Conservation (phyloP, 805 yeast species). For the Millerago galiae region DNA sequence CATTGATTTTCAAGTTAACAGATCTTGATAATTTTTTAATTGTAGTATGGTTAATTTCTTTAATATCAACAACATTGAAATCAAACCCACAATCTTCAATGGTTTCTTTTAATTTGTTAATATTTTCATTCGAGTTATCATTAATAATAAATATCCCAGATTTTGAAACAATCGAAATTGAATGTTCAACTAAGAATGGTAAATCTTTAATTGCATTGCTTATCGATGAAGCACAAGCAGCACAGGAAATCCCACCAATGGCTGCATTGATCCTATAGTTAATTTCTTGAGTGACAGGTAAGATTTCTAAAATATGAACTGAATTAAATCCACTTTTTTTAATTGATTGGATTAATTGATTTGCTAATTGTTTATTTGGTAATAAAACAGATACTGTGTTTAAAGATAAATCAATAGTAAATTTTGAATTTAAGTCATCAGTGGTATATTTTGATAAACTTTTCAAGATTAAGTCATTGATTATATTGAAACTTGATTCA, state of each 20-base stretch:
- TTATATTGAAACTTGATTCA: neutral
- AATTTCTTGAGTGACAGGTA: constrained; percentile 47
- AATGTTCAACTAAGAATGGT: constrained; percentile 46
- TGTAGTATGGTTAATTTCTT: constrained; percentile 41
- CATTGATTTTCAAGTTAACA: constrained; percentile 48
- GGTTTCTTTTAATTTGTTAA: constrained; percentile 39
- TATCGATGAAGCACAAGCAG: constrained; percentile 60
- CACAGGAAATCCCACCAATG: constrained; percentile 72
- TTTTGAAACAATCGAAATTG: constrained; percentile 53
- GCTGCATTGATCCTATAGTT: constrained; percentile 50
- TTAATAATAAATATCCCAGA: constrained; percentile 57
- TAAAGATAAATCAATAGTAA: constrained; percentile 45
- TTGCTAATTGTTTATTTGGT: constrained; percentile 44
- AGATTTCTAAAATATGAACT: constrained; percentile 48
- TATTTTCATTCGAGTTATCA: constrained; percentile 28
- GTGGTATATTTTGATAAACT: constrained; percentile 7
- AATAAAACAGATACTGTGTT: constrained; percentile 49
- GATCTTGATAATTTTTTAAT: constrained; percentile 45
- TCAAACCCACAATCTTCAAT: constrained; percentile 68
- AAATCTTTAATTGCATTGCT: constrained; percentile 38
- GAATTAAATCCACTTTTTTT: constrained; percentile 38
- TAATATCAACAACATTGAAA: constrained; percentile 39
- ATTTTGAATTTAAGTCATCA: constrained; percentile 18
- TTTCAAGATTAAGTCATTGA: constrained; percentile 16
- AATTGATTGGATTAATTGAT: constrained; percentile 41